phyloP scores from a whole-genome alignment of 108 stramenopile species.

The Thalassiosira profunda region DNA sequence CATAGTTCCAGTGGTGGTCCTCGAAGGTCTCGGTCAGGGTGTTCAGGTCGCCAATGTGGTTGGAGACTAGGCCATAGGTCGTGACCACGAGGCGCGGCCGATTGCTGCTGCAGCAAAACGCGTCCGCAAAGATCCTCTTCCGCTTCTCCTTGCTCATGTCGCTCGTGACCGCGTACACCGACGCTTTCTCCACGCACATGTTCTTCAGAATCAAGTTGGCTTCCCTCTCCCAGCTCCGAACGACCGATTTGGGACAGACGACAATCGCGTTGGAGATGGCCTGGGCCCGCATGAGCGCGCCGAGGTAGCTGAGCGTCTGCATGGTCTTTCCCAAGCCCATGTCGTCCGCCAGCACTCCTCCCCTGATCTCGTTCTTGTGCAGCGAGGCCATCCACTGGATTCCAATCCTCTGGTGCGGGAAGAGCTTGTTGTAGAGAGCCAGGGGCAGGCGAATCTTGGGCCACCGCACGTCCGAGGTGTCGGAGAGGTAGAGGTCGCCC shows the following conservation, averaged over 20 bases:
- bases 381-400: slow-evolving; percentile 95
- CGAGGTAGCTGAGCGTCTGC: slow-evolving; percentile 63
- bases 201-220: slow-evolving; percentile 54
- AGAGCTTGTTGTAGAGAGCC: slow-evolving; percentile 66
- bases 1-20: slow-evolving; percentile 83
- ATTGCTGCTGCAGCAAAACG: slow-evolving; percentile 52
- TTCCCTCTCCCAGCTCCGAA: slow-evolving; percentile 82
- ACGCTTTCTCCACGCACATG: slow-evolving; percentile 48
- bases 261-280: slow-evolving; percentile 79
- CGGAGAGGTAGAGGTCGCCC: slow-evolving; percentile 23
- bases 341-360: slow-evolving; percentile 85
- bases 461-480: slow-evolving; percentile 34
- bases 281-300: slow-evolving; percentile 69
- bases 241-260: slow-evolving; percentile 72
- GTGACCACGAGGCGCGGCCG: slow-evolving; percentile 73
- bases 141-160: slow-evolving; percentile 48
- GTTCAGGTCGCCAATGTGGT: slow-evolving; percentile 38
- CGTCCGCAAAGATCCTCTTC: slow-evolving; percentile 50
- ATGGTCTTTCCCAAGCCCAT: slow-evolving; percentile 80
- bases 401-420: slow-evolving; percentile 83
- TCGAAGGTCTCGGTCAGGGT: neutral
- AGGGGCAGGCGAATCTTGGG: slow-evolving; percentile 63
- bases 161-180: slow-evolving; percentile 62
- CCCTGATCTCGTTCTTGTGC: slow-evolving; percentile 66
- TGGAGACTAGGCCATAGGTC: slow-evolving; percentile 74